Evolutionary conservation across 2,329 filamentous ascomycete genomes (phyloP).

Genomic region (Xylaria sp.): DNA sequence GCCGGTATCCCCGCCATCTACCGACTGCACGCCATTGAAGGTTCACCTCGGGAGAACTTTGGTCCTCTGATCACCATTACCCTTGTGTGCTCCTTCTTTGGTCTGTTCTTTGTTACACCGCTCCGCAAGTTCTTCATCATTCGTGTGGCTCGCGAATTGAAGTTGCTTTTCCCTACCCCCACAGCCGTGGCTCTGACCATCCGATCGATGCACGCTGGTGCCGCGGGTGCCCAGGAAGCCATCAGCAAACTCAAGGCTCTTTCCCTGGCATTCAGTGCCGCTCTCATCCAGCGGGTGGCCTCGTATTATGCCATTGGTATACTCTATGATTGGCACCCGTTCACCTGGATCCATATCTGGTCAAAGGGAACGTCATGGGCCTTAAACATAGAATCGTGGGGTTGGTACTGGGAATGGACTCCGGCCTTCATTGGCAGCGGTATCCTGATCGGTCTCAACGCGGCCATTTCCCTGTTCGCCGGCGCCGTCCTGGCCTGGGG

Average conservation of each 20-base stretch:
- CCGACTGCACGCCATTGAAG: conserved; percentile 59
- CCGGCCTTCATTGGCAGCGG: conserved; percentile 69
- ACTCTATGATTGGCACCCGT: conserved; percentile 67
- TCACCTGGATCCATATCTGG: conserved; percentile 67
- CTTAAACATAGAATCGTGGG: conserved; percentile 67
- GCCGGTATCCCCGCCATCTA: conserved; percentile 67
- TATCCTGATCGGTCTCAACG: conserved; percentile 69
- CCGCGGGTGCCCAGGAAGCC: conserved; percentile 61
- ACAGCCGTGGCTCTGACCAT: conserved; percentile 70
- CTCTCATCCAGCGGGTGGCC: conserved; percentile 63
- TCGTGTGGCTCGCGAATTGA: conserved; percentile 69
- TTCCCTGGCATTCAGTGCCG: conserved; percentile 58
- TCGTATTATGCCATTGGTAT: conserved; percentile 69
- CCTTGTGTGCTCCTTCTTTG: conserved; percentile 71
- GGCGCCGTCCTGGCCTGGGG: conserved; percentile 67
- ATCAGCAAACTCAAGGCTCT: conserved; percentile 67
- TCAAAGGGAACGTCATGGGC: conserved; percentile 61
- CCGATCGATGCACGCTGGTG: conserved; percentile 67
- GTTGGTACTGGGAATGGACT: conserved; percentile 68
- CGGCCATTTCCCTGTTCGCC: conserved; percentile 66
- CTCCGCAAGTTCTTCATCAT: conserved; percentile 76
- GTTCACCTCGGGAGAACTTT: conserved; percentile 64
- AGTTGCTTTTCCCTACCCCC: conserved; percentile 68
- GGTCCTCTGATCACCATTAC: conserved; percentile 69
- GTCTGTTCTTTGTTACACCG: conserved; percentile 71